phyloP scores from a whole-genome alignment of 129 eudicot genomes.

The Artemisia tridentata region DNA sequence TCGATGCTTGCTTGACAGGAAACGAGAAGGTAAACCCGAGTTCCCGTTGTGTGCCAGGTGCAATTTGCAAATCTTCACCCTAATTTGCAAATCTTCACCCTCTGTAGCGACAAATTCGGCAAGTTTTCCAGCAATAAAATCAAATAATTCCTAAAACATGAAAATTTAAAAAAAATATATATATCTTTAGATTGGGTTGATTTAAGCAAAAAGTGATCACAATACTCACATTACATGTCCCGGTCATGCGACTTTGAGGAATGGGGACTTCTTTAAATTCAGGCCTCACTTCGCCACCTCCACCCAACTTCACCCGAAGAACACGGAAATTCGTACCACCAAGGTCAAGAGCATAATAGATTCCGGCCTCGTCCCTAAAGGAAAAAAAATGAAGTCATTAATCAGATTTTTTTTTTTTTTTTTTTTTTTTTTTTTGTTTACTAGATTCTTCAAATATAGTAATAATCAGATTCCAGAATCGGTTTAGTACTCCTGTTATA shows the following conservation, averaged over 20 bases:
- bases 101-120: constrained; percentile 84
- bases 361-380: constrained; percentile 73
- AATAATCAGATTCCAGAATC: neutral
- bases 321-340: constrained; percentile 99
- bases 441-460: no score
- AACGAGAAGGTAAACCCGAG: constrained; percentile 95
- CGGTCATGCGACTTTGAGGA: constrained; percentile 85
- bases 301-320: constrained; percentile 76
- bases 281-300: constrained; percentile 50
- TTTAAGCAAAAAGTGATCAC: constrained; percentile 31
- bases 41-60: constrained; percentile 77
- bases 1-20: constrained; percentile 83
- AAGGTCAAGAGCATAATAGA: constrained; percentile 93
- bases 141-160: constrained; percentile 59
- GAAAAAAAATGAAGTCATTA: neutral
- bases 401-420: no score
- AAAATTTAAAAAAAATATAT: neutral
- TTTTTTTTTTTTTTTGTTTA: no score
- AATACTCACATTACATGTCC: constrained; percentile 71
- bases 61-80: constrained; percentile 64
- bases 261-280: constrained; percentile 72
- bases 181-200: neutral
- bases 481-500: neutral
- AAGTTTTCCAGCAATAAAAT: constrained; percentile 79
- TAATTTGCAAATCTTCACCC: constrained; percentile 68